Conservation (phyloP, 495 filamentous ascomycete species). For the Choiromyces venosus region DNA sequence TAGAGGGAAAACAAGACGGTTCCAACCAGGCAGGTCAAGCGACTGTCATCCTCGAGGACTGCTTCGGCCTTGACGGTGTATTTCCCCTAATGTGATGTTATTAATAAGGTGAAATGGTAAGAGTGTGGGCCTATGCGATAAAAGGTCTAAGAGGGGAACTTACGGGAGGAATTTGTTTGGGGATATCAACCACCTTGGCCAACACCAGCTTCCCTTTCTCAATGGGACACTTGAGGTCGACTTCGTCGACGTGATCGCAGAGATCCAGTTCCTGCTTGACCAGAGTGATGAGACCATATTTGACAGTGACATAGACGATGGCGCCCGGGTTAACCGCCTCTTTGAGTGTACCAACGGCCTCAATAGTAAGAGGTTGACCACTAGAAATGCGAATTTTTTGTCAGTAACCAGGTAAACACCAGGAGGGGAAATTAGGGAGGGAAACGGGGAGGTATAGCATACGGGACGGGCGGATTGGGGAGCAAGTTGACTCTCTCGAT, state of each 20-base stretch:
- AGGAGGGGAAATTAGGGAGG: background rate
- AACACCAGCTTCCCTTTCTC: conserved; percentile 65
- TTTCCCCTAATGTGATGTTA: conserved; percentile 58
- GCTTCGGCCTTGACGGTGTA: conserved; percentile 88
- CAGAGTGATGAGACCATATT: conserved; percentile 87
- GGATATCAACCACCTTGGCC: conserved; percentile 75
- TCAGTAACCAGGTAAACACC: conserved; percentile 3
- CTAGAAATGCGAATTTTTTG: conserved; percentile 48
- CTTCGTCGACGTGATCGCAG: conserved; percentile 79
- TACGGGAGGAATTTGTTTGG: conserved; percentile 84
- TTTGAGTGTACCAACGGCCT: conserved; percentile 65
- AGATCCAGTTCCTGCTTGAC: conserved; percentile 72
- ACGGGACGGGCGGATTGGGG: conserved; percentile 86
- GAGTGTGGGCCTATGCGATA: background rate
- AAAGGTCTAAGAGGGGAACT: conserved; percentile 40
- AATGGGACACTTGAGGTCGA: conserved; percentile 84
- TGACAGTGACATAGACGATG: conserved; percentile 73
- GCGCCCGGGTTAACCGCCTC: conserved; percentile 68
- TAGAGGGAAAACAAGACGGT: conserved; percentile 51
- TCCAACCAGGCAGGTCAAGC: conserved; percentile 78
- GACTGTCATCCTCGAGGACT: conserved; percentile 58
- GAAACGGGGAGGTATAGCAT: conserved; percentile 46
- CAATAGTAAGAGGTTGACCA: conserved; percentile 70
- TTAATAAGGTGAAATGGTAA: background rate
- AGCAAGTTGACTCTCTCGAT: conserved; percentile 73